phyloP scores from a whole-genome alignment of 306 rosid species.

The Carpinus fangiana region DNA sequence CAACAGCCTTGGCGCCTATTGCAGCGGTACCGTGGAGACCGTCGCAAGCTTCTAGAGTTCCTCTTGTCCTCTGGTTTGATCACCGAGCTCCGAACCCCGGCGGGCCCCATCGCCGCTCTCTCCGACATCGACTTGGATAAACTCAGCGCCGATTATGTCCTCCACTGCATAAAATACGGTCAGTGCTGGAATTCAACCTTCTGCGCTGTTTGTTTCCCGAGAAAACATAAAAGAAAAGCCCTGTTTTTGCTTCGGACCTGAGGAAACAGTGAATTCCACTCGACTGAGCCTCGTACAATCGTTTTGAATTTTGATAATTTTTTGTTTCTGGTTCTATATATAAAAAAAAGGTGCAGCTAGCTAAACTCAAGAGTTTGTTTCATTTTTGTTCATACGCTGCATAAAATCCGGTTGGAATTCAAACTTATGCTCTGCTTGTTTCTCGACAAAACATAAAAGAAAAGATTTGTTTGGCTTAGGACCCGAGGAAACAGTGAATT shows the following conservation, averaged over 20 bases:
- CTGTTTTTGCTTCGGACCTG: constrained; percentile 2
- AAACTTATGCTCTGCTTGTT: neutral
- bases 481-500: neutral
- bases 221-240: neutral
- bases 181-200: constrained; percentile 1
- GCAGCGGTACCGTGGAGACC: constrained; percentile 48
- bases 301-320: neutral
- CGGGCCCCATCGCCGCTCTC: constrained; percentile 30
- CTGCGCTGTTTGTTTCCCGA: neutral
- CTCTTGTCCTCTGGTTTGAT: constrained; percentile 44
- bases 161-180: constrained; percentile 51
- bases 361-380: no score
- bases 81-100: constrained; percentile 38
- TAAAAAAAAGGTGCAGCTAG: no score
- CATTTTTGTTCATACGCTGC: constrained; percentile 19
- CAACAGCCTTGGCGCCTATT: constrained; percentile 21
- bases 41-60: constrained; percentile 49
- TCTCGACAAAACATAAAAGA: neutral
- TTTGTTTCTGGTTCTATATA: neutral
- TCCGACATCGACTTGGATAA: constrained; percentile 41
- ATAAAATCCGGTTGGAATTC: constrained; percentile 38
- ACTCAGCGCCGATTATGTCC: constrained; percentile 48
- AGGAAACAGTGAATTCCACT: neutral
- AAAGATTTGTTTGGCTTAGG: constrained; percentile 5
- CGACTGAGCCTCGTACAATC: constrained; percentile 1